These are phyloP conservation scores for Ogataea saltuana DNA, from an alignment of 805 yeast genomes.

Conservation along the genomic window DNA sequence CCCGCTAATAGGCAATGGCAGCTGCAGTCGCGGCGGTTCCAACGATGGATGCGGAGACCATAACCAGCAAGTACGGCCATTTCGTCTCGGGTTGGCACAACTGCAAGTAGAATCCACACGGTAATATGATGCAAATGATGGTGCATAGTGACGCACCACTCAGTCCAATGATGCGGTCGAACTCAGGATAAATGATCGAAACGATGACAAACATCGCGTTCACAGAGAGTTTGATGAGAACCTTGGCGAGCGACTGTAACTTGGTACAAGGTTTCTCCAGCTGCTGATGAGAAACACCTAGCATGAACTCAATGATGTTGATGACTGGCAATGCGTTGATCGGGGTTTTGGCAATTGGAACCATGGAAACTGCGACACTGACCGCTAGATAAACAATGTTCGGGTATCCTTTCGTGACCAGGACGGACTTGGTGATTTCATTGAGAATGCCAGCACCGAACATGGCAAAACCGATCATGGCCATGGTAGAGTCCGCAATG, in stretches of 20 bases:
- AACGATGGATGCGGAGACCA: constrained; percentile 47
- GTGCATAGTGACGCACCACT: constrained; percentile 84
- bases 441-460: constrained; percentile 69
- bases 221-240: constrained; percentile 48
- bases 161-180: constrained; percentile 81
- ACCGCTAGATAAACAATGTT: constrained; percentile 53
- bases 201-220: constrained; percentile 62
- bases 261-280: constrained; percentile 16
- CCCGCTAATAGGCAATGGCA: constrained; percentile 37
- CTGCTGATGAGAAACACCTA: constrained; percentile 34
- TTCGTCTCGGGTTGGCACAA: constrained; percentile 54
- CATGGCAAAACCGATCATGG: constrained; percentile 72
- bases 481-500: constrained; percentile 60
- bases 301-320: constrained; percentile 61
- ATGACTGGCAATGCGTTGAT: constrained; percentile 84
- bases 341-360: constrained; percentile 87
- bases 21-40: constrained; percentile 67
- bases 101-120: constrained; percentile 70
- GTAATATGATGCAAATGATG: constrained; percentile 75
- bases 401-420: constrained; percentile 70
- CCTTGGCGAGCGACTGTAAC: constrained; percentile 13
- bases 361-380: constrained; percentile 69
- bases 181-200: constrained; percentile 76
- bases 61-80: constrained; percentile 42
- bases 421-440: constrained; percentile 75